Evolutionary conservation across 1,284 basidiomycete species (phyloP).

Genomic region (Ganoderma leucocontextum): DNA sequence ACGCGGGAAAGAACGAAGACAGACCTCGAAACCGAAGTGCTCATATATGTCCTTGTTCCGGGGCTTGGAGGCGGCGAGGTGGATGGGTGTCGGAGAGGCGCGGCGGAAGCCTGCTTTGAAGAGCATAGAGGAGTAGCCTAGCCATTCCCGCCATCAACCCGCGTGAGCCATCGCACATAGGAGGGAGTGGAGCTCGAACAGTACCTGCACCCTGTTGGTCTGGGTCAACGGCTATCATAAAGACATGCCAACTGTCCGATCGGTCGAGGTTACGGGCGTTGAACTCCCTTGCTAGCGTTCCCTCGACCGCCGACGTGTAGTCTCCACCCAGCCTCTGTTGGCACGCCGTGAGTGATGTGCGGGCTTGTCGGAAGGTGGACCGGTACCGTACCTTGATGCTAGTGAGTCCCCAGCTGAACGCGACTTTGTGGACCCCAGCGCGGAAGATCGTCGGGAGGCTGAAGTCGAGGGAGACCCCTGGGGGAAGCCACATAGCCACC

Average conservation of each 20-base stretch:
- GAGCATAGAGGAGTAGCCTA: constrained; percentile 7
- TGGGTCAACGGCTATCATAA: constrained; percentile 1
- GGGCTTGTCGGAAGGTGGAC: neutral
- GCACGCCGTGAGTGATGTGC: neutral
- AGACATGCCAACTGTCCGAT: constrained; percentile 1
- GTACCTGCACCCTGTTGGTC: constrained; percentile 3
- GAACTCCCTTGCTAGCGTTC: neutral
- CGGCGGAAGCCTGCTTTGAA: neutral
- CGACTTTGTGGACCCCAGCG: neutral
- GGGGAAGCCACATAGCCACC: constrained; percentile 3
- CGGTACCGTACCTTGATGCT: neutral
- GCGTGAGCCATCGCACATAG: neutral
- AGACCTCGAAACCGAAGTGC: constrained; percentile 1
- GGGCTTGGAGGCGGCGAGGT: neutral
- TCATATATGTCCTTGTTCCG: constrained; percentile 4
- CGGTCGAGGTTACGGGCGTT: neutral
- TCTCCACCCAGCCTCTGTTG: neutral
- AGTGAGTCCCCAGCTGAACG: neutral
- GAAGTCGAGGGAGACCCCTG: neutral
- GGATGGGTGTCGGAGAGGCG: neutral
- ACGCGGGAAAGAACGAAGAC: neutral
- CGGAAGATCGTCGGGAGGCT: neutral
- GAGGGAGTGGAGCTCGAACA: neutral
- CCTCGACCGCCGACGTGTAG: neutral
- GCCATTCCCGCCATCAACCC: neutral